phyloP scores from a whole-genome alignment of 192 early-diverging fungal species.

The Rhizoclosmatium sp. region DNA sequence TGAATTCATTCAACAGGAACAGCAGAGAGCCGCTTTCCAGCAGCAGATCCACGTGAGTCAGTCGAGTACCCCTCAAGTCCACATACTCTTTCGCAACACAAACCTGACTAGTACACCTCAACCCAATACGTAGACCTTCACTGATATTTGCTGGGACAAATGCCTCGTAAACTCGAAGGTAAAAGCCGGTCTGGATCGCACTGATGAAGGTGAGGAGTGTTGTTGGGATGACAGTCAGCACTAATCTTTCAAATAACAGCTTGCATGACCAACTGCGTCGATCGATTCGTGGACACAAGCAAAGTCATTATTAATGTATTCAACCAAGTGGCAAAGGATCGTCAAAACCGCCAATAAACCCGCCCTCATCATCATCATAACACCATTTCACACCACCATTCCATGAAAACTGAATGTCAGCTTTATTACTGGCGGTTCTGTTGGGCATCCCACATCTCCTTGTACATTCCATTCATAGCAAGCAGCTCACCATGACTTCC shows the following conservation, averaged over 20 bases:
- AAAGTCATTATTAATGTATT: constrained; percentile 34
- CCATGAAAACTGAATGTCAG: neutral
- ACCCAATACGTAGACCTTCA: constrained; percentile 56
- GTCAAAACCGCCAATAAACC: neutral
- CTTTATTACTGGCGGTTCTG: constrained; percentile 9
- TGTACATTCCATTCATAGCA: constrained; percentile 73
- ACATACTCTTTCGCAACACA: neutral
- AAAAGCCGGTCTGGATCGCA: constrained; percentile 56
- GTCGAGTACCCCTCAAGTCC: neutral
- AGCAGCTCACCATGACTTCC: constrained; percentile 87
- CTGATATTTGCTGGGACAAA: constrained; percentile 74
- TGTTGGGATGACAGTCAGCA: neutral
- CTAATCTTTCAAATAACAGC: constrained; percentile 8
- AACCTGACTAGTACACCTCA: neutral
- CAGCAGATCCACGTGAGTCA: constrained; percentile 31
- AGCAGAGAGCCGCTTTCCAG: constrained; percentile 30
- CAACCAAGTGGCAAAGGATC: constrained; percentile 26
- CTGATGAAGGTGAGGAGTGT: constrained; percentile 48
- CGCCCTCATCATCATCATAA: neutral
- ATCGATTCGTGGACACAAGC: constrained; percentile 33
- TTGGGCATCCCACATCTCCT: constrained; percentile 89
- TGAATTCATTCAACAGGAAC: constrained; percentile 25
- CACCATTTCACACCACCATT: neutral
- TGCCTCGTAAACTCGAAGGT: constrained; percentile 66
- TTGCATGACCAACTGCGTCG: constrained; percentile 40